A percentile compares a stretch with the other conserved stretches of the same genome.
phyloP scores from a whole-genome alignment of 768 basidiomycete species.

The Crepidotus variabilis region DNA sequence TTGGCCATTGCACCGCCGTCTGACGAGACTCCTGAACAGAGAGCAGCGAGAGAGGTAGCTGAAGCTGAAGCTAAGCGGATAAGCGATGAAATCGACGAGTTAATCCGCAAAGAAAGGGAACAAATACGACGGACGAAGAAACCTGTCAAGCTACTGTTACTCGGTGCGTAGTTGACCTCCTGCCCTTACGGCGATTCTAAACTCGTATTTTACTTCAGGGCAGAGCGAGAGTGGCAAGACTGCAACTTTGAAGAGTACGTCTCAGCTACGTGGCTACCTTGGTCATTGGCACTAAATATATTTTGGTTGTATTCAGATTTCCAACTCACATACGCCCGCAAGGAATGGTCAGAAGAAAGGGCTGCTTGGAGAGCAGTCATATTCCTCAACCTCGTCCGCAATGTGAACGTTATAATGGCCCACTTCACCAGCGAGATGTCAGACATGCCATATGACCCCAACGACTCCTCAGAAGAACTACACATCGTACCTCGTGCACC shows the following conservation, averaged over 20 bases:
- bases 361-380: conserved; percentile 73
- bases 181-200: not conserved
- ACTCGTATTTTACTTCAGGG: conserved; percentile 25
- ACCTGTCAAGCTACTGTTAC: conserved; percentile 70
- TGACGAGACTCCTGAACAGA: conserved; percentile 58
- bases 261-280: not conserved
- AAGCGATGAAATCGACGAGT: conserved; percentile 75
- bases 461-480: conserved; percentile 41
- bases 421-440: conserved; percentile 55
- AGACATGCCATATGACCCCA: conserved; percentile 30
- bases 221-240: conserved; percentile 81
- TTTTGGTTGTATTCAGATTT: conserved; percentile 66
- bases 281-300: conserved; percentile 1
- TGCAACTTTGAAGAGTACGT: conserved; percentile 71
- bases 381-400: conserved; percentile 76
- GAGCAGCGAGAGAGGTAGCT: conserved; percentile 47
- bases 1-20: conserved; percentile 58
- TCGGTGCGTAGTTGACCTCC: conserved; percentile 39
- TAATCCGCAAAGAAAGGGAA: conserved; percentile 57
- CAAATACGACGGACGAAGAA: conserved; percentile 58
- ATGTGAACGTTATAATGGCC: conserved; percentile 61
- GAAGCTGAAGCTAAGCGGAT: conserved; percentile 63
- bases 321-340: conserved; percentile 67
- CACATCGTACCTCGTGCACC: conserved; percentile 26
- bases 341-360: conserved; percentile 68